Evolutionary conservation across 768 basidiomycete genomes (phyloP).

Genomic region (Tulasnella sp.): DNA sequence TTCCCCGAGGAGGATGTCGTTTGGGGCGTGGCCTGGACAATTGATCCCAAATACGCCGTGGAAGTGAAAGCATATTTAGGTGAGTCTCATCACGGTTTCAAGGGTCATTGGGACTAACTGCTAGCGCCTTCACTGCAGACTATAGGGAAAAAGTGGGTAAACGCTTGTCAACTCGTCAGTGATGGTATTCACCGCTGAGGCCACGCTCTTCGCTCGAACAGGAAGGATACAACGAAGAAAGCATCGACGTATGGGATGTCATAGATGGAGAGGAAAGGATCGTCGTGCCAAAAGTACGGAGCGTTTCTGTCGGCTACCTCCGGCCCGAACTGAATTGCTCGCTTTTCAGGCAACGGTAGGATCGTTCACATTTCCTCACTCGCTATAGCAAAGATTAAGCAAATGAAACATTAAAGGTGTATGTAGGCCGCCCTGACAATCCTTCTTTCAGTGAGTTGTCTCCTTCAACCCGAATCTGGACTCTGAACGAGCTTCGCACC

Average conservation of each 20-base stretch:
- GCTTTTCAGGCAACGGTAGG: constrained; percentile 40
- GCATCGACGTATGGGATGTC: constrained; percentile 64
- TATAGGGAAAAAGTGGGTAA: constrained; percentile 72
- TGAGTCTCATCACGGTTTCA: constrained; percentile 35
- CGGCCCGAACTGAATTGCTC: not conserved
- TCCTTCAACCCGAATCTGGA: not conserved
- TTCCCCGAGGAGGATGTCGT: constrained; percentile 73
- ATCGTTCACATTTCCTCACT: constrained; percentile 34
- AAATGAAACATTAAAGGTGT: constrained; percentile 50
- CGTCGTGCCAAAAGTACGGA: constrained; percentile 39
- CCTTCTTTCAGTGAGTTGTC: not conserved
- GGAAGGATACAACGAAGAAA: constrained; percentile 89
- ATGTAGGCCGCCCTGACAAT: constrained; percentile 55
- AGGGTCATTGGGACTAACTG: not conserved
- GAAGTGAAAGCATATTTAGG: constrained; percentile 85
- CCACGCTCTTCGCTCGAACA: constrained; percentile 35
- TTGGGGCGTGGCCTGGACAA: constrained; percentile 89
- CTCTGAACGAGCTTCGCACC: constrained; percentile 74
- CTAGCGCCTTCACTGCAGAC: constrained; percentile 44
- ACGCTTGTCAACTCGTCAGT: not conserved
- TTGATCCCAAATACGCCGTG: constrained; percentile 67
- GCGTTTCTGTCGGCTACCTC: not conserved
- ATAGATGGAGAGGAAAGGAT: constrained; percentile 52
- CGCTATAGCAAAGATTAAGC: not conserved
- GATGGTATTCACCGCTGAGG: not conserved